Percentiles rank a stretch among this genome's conserved stretches.
Conservation (phyloP, 495 filamentous ascomycete genomes). For the Clohesyomyces aquaticus region DNA sequence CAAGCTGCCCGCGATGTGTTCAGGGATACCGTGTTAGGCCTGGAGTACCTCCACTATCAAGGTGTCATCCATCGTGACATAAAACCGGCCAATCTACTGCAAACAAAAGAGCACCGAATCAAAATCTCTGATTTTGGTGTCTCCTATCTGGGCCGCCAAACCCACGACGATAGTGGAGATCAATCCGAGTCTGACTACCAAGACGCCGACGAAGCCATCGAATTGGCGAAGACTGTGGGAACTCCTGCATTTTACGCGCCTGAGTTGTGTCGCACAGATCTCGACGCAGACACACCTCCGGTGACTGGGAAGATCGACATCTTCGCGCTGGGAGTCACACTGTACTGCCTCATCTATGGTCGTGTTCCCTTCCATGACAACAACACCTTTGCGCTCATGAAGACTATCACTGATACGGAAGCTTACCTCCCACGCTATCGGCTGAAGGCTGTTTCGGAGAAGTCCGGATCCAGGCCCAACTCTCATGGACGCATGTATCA, state of each 20-base stretch:
- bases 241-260: conserved; percentile 98
- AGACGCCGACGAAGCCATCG: conserved; percentile 86
- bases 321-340: conserved; percentile 93
- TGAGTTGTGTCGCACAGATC: conserved; percentile 88
- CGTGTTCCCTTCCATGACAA: conserved; percentile 90
- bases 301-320: conserved; percentile 85
- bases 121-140: conserved; percentile 99
- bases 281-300: conserved; percentile 55
- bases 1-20: conserved; percentile 85
- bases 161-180: conserved; percentile 76
- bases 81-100: conserved; percentile 95
- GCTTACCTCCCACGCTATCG: conserved; percentile 83
- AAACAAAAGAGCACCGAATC: conserved; percentile 79
- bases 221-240: conserved; percentile 95
- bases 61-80: conserved; percentile 98
- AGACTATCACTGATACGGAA: conserved; percentile 85
- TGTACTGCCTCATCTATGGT: conserved; percentile 93
- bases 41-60: conserved; percentile 96
- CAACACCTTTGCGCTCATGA: conserved; percentile 88
- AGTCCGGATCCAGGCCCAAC: conserved; percentile 45
- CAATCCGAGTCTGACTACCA: conserved; percentile 80
- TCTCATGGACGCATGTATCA: conserved; percentile 44
- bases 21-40: conserved; percentile 86
- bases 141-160: conserved; percentile 82
- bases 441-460: conserved; percentile 73